These are phyloP conservation scores for Aspergillus neotritici DNA, from an alignment of 2,329 filamentous ascomycete genomes.

Conservation along the genomic window DNA sequence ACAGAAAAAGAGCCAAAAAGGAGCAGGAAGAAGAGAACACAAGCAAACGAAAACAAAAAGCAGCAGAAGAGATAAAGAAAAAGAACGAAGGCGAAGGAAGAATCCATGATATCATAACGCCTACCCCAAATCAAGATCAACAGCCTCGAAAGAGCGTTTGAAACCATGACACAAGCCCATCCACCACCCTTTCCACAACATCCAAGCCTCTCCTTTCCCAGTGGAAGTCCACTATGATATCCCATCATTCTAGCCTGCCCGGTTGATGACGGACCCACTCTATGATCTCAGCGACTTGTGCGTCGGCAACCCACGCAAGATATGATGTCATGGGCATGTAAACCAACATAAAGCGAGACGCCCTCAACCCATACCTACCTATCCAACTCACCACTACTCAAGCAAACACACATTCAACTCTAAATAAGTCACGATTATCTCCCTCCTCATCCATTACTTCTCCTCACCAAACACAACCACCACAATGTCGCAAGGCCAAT, in stretches of 20 bases:
- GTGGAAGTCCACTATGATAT: no score
- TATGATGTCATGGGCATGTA: conserved; percentile 7
- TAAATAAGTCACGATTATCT: not conserved
- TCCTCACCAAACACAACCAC: conserved; percentile 6
- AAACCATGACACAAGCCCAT: no score
- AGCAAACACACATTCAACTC: no score
- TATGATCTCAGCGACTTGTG: conserved; percentile 17
- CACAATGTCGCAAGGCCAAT: conserved; percentile 42
- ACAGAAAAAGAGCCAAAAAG: no score
- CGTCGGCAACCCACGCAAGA: conserved; percentile 12
- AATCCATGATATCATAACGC: not conserved
- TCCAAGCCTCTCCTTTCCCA: not conserved
- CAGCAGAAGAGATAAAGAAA: conserved; percentile 1
- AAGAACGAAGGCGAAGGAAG: not conserved
- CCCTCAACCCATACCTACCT: no score
- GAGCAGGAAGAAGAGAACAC: not conserved
- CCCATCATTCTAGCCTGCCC: no score
- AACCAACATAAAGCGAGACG: not conserved
- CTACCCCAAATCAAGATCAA: no score
- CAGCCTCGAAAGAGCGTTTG: no score
- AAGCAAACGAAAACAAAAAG: not conserved
- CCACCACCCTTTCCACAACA: not conserved
- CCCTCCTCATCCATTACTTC: not conserved
- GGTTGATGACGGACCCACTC: not conserved
- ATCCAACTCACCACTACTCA: no score